A percentile compares a stretch with the other conserved stretches of the same genome.
Evolutionary conservation across 75 land plant genomes (phyloP).

Genomic region (Pinus taeda): DNA sequence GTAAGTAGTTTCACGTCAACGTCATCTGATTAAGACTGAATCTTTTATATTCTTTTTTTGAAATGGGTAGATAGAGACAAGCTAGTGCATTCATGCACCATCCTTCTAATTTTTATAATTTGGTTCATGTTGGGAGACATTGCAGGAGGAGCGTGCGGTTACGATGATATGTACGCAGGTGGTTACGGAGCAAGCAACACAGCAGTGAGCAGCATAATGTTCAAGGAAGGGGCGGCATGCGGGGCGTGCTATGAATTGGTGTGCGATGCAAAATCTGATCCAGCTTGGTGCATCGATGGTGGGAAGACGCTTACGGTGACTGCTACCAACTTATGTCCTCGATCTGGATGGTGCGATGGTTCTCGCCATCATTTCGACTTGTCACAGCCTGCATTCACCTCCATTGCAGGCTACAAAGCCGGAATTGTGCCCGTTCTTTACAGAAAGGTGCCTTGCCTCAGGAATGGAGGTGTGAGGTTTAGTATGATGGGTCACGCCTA

Average conservation of each 20-base stretch:
- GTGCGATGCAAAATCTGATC: slow-evolving; percentile 11
- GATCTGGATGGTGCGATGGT: slow-evolving; percentile 19
- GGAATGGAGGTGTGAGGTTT: slow-evolving; percentile 67
- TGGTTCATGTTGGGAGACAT: too few species aligned
- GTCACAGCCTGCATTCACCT: slow-evolving; percentile 10
- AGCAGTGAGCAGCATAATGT: slow-evolving; percentile 30
- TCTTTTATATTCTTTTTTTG: too few species aligned
- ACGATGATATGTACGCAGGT: slow-evolving; percentile 15
- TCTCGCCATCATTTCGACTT: slow-evolving; percentile 38
- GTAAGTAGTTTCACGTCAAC: too few species aligned
- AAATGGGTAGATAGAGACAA: too few species aligned
- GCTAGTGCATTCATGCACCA: too few species aligned
- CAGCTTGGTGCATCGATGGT: slow-evolving; percentile 5
- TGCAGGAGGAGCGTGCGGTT: slow-evolving; percentile 44
- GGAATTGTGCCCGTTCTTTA: slow-evolving; percentile 19
- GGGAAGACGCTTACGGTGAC: slow-evolving; percentile 5
- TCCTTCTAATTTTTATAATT: too few species aligned
- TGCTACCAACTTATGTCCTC: slow-evolving; percentile 32
- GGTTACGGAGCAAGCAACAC: slow-evolving; percentile 30
- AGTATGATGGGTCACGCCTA: slow-evolving; percentile 74
- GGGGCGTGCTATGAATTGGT: slow-evolving; percentile 34
- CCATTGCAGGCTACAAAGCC: neutral
- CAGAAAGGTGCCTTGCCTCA: slow-evolving; percentile 64
- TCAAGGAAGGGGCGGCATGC: slow-evolving; percentile 23
- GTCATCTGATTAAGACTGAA: too few species aligned